Conservation (phyloP, 1,139 yeast genomes). For the Komagataea norvegica region DNA sequence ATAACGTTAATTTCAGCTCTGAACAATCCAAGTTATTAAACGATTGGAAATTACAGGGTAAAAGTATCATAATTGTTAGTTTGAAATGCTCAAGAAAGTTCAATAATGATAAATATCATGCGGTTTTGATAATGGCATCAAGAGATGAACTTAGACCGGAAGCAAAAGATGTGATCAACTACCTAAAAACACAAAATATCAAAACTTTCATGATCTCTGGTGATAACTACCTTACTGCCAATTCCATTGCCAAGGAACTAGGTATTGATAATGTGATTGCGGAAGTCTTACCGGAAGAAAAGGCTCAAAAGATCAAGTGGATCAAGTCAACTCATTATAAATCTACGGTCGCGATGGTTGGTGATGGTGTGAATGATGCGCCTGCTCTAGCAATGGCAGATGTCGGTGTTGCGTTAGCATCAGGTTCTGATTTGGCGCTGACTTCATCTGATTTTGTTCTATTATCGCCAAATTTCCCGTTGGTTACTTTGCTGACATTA, state of each 20-base stretch:
- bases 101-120: constrained; percentile 32
- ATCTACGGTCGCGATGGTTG: constrained; percentile 46
- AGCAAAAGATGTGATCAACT: constrained; percentile 46
- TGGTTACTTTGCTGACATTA: constrained; percentile 45
- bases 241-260: constrained; percentile 59
- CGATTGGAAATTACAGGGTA: constrained; percentile 59
- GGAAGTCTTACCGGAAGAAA: constrained; percentile 70
- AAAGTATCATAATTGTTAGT: constrained; percentile 59
- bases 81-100: constrained; percentile 32
- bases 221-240: constrained; percentile 64
- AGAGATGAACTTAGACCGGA: constrained; percentile 65
- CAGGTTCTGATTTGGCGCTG: constrained; percentile 57
- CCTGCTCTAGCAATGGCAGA: constrained; percentile 58
- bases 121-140: constrained; percentile 50
- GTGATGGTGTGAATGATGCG: constrained; percentile 63
- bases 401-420: constrained; percentile 54
- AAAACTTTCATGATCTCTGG: constrained; percentile 65
- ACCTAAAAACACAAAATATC: constrained; percentile 42
- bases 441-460: constrained; percentile 56
- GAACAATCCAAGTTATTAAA: constrained; percentile 32
- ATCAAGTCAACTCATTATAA: constrained; percentile 39
- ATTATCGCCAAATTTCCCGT: constrained; percentile 42
- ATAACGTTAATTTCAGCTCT: constrained; percentile 29
- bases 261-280: constrained; percentile 65
- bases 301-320: constrained; percentile 53